These are phyloP conservation scores for Suhomyces canberraensis DNA, from an alignment of 805 yeast species.

Conservation along the genomic window DNA sequence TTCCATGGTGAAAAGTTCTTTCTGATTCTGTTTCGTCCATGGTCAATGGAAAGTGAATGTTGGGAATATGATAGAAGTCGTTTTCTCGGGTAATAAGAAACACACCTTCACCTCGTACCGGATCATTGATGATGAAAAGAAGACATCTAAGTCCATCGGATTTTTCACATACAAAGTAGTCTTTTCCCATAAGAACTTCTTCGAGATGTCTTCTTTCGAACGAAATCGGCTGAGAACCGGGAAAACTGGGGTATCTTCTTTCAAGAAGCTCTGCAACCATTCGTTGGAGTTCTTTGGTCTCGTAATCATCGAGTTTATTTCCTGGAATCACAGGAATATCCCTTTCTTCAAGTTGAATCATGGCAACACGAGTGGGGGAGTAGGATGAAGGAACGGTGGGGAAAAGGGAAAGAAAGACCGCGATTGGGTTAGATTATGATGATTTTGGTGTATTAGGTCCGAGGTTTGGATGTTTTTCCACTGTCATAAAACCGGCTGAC, in stretches of 20 bases:
- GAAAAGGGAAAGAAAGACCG: no score
- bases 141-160: constrained; percentile 90
- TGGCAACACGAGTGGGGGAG: no score
- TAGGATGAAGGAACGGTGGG: no score
- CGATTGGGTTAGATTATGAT: neutral
- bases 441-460: neutral
- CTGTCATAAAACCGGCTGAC: no score
- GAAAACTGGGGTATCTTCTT: constrained; percentile 58
- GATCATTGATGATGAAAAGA: constrained; percentile 62
- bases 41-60: constrained; percentile 76
- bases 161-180: constrained; percentile 93
- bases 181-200: constrained; percentile 61
- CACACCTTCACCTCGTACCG: constrained; percentile 80
- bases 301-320: constrained; percentile 65
- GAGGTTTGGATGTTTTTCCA: no score
- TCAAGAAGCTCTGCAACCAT: constrained; percentile 64
- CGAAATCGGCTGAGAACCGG: constrained; percentile 95
- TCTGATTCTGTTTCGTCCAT: constrained; percentile 41
- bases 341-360: constrained; percentile 42
- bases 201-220: constrained; percentile 72
- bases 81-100: constrained; percentile 86
- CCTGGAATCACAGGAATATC: constrained; percentile 89
- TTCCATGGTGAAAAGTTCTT: constrained; percentile 73
- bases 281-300: constrained; percentile 61
- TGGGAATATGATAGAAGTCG: constrained; percentile 77